These are phyloP conservation scores for Fusarium incarnatum DNA, from an alignment of 2,329 filamentous ascomycete species.

Conservation along the genomic window DNA sequence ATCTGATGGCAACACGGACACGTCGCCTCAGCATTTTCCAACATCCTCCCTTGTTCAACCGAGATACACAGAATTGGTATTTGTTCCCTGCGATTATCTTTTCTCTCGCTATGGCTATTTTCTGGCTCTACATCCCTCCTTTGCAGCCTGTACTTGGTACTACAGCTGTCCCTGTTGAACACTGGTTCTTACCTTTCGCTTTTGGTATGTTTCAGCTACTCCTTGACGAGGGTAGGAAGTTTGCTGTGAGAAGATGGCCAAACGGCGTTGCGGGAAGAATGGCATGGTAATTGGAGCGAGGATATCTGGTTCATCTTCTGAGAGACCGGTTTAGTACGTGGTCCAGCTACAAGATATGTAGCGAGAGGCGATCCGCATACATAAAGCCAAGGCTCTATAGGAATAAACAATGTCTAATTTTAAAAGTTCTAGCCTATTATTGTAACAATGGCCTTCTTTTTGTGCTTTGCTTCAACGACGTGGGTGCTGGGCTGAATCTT, in stretches of 20 bases:
- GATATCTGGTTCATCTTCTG: no score
- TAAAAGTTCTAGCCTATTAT: no score
- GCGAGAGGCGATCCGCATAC: no score
- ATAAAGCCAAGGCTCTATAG: no score
- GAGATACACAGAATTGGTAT: slow-evolving; percentile 72
- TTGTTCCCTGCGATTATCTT: slow-evolving; percentile 79
- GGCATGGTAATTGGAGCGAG: no score
- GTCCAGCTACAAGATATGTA: no score
- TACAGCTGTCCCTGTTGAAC: slow-evolving; percentile 72
- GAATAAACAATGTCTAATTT: no score
- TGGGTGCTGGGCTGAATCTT: no score
- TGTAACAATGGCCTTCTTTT: no score
- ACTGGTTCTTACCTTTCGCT: slow-evolving; percentile 81
- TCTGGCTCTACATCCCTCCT: slow-evolving; percentile 76
- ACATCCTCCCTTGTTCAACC: slow-evolving; percentile 76
- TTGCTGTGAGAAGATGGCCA: slow-evolving; percentile 1
- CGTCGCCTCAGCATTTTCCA: slow-evolving; percentile 75
- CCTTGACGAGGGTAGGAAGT: slow-evolving; percentile 5
- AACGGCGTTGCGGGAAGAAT: not conserved
- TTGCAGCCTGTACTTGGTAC: slow-evolving; percentile 73
- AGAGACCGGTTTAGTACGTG: no score
- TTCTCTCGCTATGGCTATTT: slow-evolving; percentile 74
- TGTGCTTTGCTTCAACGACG: no score
- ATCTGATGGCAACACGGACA: slow-evolving; percentile 76
- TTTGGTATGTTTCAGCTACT: slow-evolving; percentile 63